These are phyloP conservation scores for Spinellus fusiger DNA, from an alignment of 192 early-diverging fungal species.

Conservation along the genomic window DNA sequence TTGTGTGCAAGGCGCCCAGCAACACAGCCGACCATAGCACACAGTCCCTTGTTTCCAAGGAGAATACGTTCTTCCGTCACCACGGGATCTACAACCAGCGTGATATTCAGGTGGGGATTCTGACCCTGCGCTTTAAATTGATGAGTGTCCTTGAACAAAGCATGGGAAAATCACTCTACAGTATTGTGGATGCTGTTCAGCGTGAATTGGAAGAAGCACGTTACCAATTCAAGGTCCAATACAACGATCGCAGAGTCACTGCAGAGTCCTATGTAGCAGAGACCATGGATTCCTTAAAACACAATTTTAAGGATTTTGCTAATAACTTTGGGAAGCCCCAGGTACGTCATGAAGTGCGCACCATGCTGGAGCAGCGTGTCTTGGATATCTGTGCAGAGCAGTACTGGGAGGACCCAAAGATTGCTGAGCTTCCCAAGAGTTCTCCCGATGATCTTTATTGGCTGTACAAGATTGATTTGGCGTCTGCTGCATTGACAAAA, in stretches of 20 bases:
- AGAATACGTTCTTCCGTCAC: slow-evolving; percentile 52
- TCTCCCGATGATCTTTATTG: slow-evolving; percentile 67
- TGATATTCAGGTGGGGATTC: slow-evolving; percentile 77
- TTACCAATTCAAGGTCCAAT: slow-evolving; percentile 98
- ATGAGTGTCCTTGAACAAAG: slow-evolving; percentile 88
- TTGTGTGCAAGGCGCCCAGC: slow-evolving; percentile 73
- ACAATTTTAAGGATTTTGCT: slow-evolving; percentile 92
- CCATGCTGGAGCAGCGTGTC: slow-evolving; percentile 86
- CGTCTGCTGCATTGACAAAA: slow-evolving; percentile 86
- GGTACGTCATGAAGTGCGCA: slow-evolving; percentile 84
- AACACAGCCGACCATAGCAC: slow-evolving; percentile 39
- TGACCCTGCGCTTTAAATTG: slow-evolving; percentile 77
- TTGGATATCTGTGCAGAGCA: slow-evolving; percentile 86
- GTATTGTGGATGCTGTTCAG: slow-evolving; percentile 90
- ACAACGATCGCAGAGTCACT: slow-evolving; percentile 92
- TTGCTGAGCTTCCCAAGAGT: slow-evolving; percentile 61
- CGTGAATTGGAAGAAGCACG: slow-evolving; percentile 89
- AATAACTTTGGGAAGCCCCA: slow-evolving; percentile 89
- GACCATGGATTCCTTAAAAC: slow-evolving; percentile 88
- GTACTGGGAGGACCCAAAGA: slow-evolving; percentile 82
- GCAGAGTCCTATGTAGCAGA: slow-evolving; percentile 96
- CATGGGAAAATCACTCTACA: slow-evolving; percentile 79
- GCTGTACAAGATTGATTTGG: slow-evolving; percentile 76
- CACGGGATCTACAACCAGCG: slow-evolving; percentile 52
- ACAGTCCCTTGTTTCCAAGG: slow-evolving; percentile 43